Evolutionary conservation across 1,139 yeast genomes (phyloP), one percentile per base, ranked within the genome.

Genomic region (Diutina mesorugosa): DNA sequence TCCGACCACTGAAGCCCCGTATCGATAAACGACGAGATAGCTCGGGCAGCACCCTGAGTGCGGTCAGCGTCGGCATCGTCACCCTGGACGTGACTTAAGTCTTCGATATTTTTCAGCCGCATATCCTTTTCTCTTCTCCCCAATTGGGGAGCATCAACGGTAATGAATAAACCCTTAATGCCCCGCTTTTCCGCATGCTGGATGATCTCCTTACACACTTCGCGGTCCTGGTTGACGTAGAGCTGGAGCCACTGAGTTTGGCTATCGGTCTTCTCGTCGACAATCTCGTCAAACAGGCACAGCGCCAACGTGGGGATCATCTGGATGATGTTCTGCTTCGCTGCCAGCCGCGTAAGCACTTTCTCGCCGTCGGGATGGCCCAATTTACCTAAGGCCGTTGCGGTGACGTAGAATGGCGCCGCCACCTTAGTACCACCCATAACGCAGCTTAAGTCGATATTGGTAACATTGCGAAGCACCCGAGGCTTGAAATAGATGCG

Each of bases 111-210:
- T 60, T 72, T 74, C 58, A 72, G 70, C 56, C 82, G 66, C 80
- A 71, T 68, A 62, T 84, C 89, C 61, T 81, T 78, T 68, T 91
- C 97, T 63, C 98, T 82, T 62, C 95, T 81, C n/a, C 98, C 98
- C 58, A 90, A 77, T 61, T 89, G 90, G 4, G 97, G 97, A 0
- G 97, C 97, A 72, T 91, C 98, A 4, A 90, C 97, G 0, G 96
- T 90, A 57, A 90, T 82, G 67, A 88, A 88, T 28, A 90, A 73
- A 0, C 91, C 96, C 65, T 84, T 85, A 64, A 87, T 76, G 0
- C 96, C 96, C 55, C 90, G 71, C 54, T 71, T 65, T 68, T 87
- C 96, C 1, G 95, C 95, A 62, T 85, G 86, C 61, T 77, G 76
- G 32, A 89, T 83, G 62, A 87, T 76, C 46, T 74, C 69, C 54